Percentiles rank a stretch among this genome's conserved stretches.
Evolutionary conservation across 805 yeast genomes (phyloP).

Genomic region (Wickerhamiella spandovensis): DNA sequence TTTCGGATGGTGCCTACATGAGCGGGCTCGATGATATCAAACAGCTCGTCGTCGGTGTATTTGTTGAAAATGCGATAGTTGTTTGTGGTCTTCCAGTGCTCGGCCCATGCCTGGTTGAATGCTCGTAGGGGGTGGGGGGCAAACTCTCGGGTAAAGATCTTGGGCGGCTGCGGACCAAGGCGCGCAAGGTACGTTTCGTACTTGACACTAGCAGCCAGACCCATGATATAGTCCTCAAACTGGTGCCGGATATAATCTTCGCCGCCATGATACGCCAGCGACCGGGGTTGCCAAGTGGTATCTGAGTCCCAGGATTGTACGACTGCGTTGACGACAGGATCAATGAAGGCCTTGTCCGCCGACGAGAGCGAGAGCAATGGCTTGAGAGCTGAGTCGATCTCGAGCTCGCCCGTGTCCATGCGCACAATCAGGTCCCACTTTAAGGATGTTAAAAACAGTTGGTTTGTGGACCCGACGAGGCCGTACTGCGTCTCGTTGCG

Average conservation of each 20-base stretch:
- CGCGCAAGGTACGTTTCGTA: conserved; percentile 43
- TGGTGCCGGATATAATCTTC: conserved; percentile 81
- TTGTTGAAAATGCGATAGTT: conserved; percentile 42
- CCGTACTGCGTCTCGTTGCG: conserved; percentile 46
- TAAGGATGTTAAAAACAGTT: conserved; percentile 51
- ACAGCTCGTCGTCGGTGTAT: conserved; percentile 55
- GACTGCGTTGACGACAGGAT: conserved; percentile 40
- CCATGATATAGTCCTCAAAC: conserved; percentile 80
- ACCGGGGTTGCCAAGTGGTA: conserved; percentile 29
- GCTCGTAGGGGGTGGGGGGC: conserved; percentile 28
- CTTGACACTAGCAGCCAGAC: conserved; percentile 60
- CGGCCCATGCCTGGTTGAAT: conserved; percentile 35
- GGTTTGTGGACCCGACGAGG: conserved; percentile 78
- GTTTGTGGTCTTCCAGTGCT: conserved; percentile 40
- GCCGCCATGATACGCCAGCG: conserved; percentile 47
- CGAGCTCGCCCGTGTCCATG: conserved; percentile 33
- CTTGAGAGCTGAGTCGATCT: conserved; percentile 32
- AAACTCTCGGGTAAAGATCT: conserved; percentile 18
- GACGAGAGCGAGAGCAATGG: conserved; percentile 35
- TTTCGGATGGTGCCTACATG: conserved; percentile 9
- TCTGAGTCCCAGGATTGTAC: conserved; percentile 29
- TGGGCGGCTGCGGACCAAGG: conserved; percentile 27
- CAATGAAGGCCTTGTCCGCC: conserved; percentile 67
- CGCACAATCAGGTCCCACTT: conserved; percentile 63
- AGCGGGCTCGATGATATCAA: conserved; percentile 42